These are phyloP conservation scores for Diddensiella transvaalensis DNA, from an alignment of 805 yeast species.

Conservation along the genomic window DNA sequence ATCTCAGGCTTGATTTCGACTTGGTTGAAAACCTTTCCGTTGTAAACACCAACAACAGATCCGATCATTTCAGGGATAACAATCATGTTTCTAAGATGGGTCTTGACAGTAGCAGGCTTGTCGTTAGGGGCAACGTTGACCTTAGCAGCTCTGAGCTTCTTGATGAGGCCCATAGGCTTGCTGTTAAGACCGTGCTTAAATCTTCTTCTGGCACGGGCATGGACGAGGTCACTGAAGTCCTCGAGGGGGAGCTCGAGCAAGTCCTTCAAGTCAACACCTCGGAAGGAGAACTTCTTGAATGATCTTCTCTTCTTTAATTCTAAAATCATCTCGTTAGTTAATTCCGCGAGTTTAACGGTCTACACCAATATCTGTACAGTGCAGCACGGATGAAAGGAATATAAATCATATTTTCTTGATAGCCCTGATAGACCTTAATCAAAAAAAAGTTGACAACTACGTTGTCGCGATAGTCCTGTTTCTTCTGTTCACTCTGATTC, in stretches of 20 bases:
- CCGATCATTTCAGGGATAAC: conserved; percentile 99
- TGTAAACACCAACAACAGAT: conserved; percentile 97
- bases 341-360: no score
- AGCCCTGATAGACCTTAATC: no score
- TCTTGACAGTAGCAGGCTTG: conserved; percentile 97
- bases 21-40: conserved; percentile 99
- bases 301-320: conserved; percentile 85
- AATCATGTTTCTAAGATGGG: conserved; percentile 99
- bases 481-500: no score
- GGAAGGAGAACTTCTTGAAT: conserved; percentile 97
- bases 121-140: conserved; percentile 72
- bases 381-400: no score
- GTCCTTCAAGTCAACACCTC: conserved; percentile 96
- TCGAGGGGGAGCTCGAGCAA: conserved; percentile 91
- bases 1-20: conserved; percentile 99
- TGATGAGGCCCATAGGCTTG: conserved; percentile 93
- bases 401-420: no score
- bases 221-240: conserved; percentile 94
- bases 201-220: conserved; percentile 99
- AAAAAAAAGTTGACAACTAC: no score
- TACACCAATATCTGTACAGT: no score
- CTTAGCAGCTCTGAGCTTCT: conserved; percentile 97
- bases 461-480: no score
- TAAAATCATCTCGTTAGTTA: not conserved
- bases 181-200: conserved; percentile 95